Conservation (phyloP, 2,329 filamentous ascomycete species). For the Cryphonectria parasitica region DNA sequence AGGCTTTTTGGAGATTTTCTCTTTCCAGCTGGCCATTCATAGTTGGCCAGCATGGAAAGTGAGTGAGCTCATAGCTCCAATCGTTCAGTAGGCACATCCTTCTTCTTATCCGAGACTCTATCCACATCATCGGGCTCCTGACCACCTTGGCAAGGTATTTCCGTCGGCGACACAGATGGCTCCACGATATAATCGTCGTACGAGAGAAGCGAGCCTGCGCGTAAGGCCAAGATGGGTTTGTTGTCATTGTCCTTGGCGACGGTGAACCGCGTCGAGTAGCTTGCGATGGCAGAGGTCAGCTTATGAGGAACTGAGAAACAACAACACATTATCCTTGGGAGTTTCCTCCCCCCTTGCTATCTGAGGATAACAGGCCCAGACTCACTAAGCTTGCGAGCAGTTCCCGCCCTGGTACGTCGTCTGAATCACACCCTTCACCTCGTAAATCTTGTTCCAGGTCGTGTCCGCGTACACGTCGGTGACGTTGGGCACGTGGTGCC, state of each 20-base stretch:
- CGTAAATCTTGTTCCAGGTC: neutral
- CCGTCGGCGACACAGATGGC: neutral
- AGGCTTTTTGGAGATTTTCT: too few species aligned
- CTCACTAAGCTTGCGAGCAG: slow-evolving; percentile 15
- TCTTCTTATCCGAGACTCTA: neutral
- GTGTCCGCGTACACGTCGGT: slow-evolving; percentile 4
- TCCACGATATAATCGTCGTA: slow-evolving; percentile 13
- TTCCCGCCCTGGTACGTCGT: slow-evolving; percentile 9
- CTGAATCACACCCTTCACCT: slow-evolving; percentile 7
- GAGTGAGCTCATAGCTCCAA: neutral
- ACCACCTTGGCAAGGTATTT: slow-evolving; percentile 6
- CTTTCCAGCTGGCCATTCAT: neutral
- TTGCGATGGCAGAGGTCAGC: neutral
- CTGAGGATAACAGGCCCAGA: neutral
- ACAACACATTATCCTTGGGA: neutral
- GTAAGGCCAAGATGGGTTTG: neutral
- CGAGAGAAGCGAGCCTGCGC: slow-evolving; percentile 8
- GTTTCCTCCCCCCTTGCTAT: too few species aligned
- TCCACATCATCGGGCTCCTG: neutral
- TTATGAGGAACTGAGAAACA: neutral
- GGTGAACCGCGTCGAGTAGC: slow-evolving; percentile 16
- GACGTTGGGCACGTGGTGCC: slow-evolving; percentile 12
- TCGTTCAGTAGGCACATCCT: neutral
- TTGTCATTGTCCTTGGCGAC: neutral
- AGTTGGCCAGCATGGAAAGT: too few species aligned